These are phyloP conservation scores for Kurtzmaniella quercitrusa DNA, from an alignment of 1,139 yeast genomes.

Conservation along the genomic window DNA sequence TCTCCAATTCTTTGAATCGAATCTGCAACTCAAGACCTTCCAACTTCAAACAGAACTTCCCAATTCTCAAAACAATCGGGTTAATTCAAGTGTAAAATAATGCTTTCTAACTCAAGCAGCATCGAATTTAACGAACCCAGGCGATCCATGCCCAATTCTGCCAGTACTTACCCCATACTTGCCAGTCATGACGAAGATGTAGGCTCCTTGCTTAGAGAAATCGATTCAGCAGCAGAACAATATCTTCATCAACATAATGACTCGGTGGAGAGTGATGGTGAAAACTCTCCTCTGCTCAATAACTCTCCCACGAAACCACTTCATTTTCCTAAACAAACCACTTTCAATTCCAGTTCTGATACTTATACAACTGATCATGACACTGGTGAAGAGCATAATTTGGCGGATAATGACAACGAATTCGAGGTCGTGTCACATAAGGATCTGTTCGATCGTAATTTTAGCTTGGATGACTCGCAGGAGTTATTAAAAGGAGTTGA, in stretches of 20 bases:
- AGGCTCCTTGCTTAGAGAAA: background rate
- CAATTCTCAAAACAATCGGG: background rate
- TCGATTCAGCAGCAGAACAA: conserved; percentile 2
- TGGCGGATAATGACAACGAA: background rate
- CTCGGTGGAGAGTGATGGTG: background rate
- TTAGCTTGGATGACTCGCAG: conserved; percentile 20
- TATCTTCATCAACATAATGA: conserved; percentile 4
- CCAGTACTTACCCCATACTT: background rate
- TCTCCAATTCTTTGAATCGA: too few relatives aligned
- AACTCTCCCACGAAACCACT: conserved; percentile 38
- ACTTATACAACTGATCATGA: conserved; percentile 37
- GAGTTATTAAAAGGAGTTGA: conserved; percentile 22
- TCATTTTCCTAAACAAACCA: conserved; percentile 23
- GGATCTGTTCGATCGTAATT: conserved; percentile 25
- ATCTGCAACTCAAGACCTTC: too few relatives aligned
- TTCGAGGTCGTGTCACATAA: conserved; percentile 2
- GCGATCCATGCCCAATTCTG: conserved; percentile 1
- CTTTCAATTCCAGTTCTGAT: conserved; percentile 40
- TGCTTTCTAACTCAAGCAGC: conserved; percentile 1
- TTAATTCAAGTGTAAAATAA: too few relatives aligned
- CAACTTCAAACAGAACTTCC: background rate
- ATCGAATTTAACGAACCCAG: background rate
- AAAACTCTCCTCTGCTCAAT: conserved; percentile 12
- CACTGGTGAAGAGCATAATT: conserved; percentile 6
- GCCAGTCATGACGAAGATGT: background rate